Percentiles rank a stretch among this genome's conserved stretches.
These are phyloP conservation scores for Trametes villosa DNA, from an alignment of 768 basidiomycete genomes.

Conservation along the genomic window DNA sequence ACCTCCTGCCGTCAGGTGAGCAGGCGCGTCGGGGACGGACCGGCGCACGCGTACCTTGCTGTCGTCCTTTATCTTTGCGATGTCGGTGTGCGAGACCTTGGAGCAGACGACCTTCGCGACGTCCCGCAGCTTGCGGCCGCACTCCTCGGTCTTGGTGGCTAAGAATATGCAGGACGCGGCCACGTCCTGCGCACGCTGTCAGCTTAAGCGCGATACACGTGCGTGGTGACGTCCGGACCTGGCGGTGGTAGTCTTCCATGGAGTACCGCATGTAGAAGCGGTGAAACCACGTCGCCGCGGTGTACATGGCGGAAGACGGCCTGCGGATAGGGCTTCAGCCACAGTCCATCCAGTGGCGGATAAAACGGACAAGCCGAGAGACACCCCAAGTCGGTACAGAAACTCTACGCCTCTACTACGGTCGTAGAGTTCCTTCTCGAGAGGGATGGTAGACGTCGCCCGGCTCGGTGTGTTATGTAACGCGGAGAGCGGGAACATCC, in stretches of 20 bases:
- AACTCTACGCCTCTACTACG: slow-evolving; percentile 84
- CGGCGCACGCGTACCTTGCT: slow-evolving; percentile 55
- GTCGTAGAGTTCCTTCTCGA: slow-evolving; percentile 76
- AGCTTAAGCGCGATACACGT: neutral
- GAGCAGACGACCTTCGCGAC: slow-evolving; percentile 76
- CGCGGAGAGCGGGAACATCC: slow-evolving; percentile 69
- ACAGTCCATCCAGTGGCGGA: slow-evolving; percentile 15
- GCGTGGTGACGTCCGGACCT: slow-evolving; percentile 48
- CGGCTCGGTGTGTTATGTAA: slow-evolving; percentile 63
- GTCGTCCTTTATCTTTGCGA: slow-evolving; percentile 60
- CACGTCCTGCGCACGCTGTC: slow-evolving; percentile 58
- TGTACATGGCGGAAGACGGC: slow-evolving; percentile 80
- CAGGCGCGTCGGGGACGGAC: slow-evolving; percentile 1
- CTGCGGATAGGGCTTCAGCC: slow-evolving; percentile 43
- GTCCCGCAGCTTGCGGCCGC: slow-evolving; percentile 83
- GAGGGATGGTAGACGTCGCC: slow-evolving; percentile 45
- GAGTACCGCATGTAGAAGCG: slow-evolving; percentile 89
- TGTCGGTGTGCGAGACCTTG: slow-evolving; percentile 62
- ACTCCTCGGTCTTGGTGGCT: slow-evolving; percentile 92
- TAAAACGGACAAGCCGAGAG: slow-evolving; percentile 69
- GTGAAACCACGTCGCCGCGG: slow-evolving; percentile 90
- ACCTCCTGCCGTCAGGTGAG: slow-evolving; percentile 58
- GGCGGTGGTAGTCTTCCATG: slow-evolving; percentile 80
- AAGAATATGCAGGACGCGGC: slow-evolving; percentile 87
- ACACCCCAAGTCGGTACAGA: slow-evolving; percentile 79